Evolutionary conservation across 805 yeast genomes (phyloP).

Genomic region (Ogataea pini): DNA sequence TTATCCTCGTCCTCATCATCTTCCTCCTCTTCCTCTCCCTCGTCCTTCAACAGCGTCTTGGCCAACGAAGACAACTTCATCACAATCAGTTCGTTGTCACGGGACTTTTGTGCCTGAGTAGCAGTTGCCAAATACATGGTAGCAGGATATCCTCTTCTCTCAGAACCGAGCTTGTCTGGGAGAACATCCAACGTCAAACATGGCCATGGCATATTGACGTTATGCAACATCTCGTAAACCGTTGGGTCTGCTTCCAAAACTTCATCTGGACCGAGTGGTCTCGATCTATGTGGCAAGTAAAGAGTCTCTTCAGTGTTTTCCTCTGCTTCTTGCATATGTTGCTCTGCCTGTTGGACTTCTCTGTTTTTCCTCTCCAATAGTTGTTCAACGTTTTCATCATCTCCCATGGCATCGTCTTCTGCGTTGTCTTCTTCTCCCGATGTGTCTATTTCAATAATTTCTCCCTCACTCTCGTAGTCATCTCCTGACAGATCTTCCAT

Average conservation of each 20-base stretch:
- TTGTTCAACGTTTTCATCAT: conserved; percentile 21
- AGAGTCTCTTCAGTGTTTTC: conserved; percentile 39
- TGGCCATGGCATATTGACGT: conserved; percentile 95
- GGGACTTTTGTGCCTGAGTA: conserved; percentile 84
- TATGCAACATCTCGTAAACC: conserved; percentile 95
- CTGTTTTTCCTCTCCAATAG: conserved; percentile 15
- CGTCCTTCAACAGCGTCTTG: conserved; percentile 84
- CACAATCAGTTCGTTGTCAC: conserved; percentile 85
- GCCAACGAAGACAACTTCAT: conserved; percentile 80
- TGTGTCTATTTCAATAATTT: conserved; percentile 75
- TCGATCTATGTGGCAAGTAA: conserved; percentile 85
- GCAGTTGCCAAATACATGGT: conserved; percentile 85
- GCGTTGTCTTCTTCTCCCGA: conserved; percentile 52
- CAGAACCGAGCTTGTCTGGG: conserved; percentile 84
- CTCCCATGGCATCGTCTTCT: conserved; percentile 34
- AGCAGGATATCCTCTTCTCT: conserved; percentile 89
- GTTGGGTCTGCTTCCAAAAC: conserved; percentile 94
- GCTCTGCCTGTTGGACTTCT: conserved; percentile 37
- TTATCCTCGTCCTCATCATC: conserved; percentile 73
- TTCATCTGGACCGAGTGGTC: conserved; percentile 93
- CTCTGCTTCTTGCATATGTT: conserved; percentile 37
- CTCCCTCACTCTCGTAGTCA: conserved; percentile 90
- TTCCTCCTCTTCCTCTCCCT: conserved; percentile 69
- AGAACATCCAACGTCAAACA: conserved; percentile 87
- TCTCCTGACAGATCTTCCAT: conserved; percentile 89